These are phyloP conservation scores for Penicillium bialowiezense DNA, from an alignment of 495 filamentous ascomycete genomes.

Conservation along the genomic window DNA sequence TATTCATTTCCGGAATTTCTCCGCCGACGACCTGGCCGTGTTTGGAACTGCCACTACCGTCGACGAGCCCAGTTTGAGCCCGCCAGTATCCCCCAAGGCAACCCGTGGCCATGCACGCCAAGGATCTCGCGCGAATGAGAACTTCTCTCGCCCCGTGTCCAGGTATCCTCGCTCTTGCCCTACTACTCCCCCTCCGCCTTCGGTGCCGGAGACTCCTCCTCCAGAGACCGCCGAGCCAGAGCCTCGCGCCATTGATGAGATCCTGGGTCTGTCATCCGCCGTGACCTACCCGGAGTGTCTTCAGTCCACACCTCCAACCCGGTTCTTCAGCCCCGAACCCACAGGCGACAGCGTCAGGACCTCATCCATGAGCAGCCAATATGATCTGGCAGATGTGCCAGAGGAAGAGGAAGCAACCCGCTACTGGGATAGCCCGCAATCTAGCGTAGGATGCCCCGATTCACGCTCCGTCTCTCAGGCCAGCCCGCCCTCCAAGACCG, in stretches of 20 bases:
- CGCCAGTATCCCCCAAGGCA: slow-evolving; percentile 22
- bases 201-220: slow-evolving; percentile 30
- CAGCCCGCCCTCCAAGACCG: slow-evolving; percentile 9
- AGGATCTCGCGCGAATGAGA: slow-evolving; percentile 43
- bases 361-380: slow-evolving; percentile 40
- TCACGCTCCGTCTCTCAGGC: slow-evolving; percentile 20
- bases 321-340: slow-evolving; percentile 26
- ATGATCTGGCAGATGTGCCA: slow-evolving; percentile 63
- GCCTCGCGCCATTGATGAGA: slow-evolving; percentile 44
- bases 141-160: slow-evolving; percentile 50
- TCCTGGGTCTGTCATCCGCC: slow-evolving; percentile 32
- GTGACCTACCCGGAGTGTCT: slow-evolving; percentile 35
- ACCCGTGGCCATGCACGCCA: slow-evolving; percentile 19
- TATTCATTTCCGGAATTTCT: slow-evolving; percentile 61
- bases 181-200: slow-evolving; percentile 27
- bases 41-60: slow-evolving; percentile 22
- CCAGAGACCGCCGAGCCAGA: slow-evolving; percentile 38
- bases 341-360: slow-evolving; percentile 50
- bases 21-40: slow-evolving; percentile 47
- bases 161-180: slow-evolving; percentile 30
- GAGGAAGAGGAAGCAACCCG: slow-evolving; percentile 62
- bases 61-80: slow-evolving; percentile 22
- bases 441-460: slow-evolving; percentile 12
- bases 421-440: slow-evolving; percentile 29
- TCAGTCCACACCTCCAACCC: slow-evolving; percentile 20